These are phyloP conservation scores for Phytopythium sindhum DNA, from an alignment of 352 stramenopile genomes.

Conservation along the genomic window DNA sequence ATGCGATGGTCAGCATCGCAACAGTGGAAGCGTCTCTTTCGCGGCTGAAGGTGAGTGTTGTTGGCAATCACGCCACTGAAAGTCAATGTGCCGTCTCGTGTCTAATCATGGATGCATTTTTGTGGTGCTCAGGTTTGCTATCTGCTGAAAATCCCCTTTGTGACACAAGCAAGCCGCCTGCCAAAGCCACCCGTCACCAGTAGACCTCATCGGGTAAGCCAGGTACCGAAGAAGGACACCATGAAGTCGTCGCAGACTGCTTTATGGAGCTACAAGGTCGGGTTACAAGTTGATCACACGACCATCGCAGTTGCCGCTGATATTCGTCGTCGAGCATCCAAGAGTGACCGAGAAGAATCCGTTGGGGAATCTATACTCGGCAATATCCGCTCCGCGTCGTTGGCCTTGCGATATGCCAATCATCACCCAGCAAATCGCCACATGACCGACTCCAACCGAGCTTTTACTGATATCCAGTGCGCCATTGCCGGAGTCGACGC, in stretches of 20 bases:
- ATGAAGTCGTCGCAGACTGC: background rate
- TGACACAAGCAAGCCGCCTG: background rate
- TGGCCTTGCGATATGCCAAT: conserved; percentile 24
- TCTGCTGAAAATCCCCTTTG: conserved; percentile 32
- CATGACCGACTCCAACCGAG: background rate
- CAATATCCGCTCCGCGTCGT: background rate
- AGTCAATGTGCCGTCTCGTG: conserved; percentile 4
- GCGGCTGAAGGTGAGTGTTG: conserved; percentile 25
- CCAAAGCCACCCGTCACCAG: background rate
- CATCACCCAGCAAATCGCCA: conserved; percentile 29
- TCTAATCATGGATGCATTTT: conserved; percentile 8
- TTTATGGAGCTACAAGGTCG: conserved; percentile 6
- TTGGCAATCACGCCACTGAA: background rate
- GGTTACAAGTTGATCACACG: background rate
- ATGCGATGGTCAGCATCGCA: conserved; percentile 18
- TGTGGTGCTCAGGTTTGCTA: conserved; percentile 29
- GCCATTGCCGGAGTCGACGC: conserved; percentile 29
- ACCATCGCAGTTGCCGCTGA: background rate
- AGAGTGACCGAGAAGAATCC: background rate
- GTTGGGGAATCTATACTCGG: background rate
- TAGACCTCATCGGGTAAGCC: too few relatives aligned
- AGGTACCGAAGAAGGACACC: background rate
- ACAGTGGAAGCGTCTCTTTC: conserved; percentile 21
- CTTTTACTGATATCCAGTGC: conserved; percentile 40
- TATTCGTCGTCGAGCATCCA: background rate